phyloP scores from a whole-genome alignment of 2,329 filamentous ascomycete species.

The Exophiala xenobiotica region DNA sequence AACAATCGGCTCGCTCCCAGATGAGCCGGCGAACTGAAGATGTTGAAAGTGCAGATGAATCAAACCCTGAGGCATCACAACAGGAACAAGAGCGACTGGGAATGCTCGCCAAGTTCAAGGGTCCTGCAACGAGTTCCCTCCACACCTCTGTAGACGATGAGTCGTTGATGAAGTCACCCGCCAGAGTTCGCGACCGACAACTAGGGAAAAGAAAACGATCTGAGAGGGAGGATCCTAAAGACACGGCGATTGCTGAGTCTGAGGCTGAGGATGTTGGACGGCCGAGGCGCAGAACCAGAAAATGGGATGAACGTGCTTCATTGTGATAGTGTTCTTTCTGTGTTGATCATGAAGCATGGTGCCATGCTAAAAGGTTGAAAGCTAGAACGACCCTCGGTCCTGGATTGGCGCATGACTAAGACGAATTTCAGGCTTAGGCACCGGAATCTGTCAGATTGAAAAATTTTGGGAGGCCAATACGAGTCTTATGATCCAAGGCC shows the following conservation, averaged over 20 bases:
- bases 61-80: background rate
- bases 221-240: background rate
- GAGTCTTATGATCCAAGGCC: too few species aligned
- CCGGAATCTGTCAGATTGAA: too few species aligned
- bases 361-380: too few species aligned
- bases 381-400: too few species aligned
- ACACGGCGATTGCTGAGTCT: background rate
- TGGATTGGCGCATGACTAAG: too few species aligned
- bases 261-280: background rate
- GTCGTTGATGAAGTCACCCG: background rate
- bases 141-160: background rate
- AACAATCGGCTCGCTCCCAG: background rate
- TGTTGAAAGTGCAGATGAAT: background rate
- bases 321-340: too few species aligned
- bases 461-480: too few species aligned
- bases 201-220: background rate
- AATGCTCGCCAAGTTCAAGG: background rate
- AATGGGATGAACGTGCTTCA: background rate
- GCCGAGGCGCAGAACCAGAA: background rate
- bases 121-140: conserved; percentile 1
- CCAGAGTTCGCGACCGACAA: background rate
- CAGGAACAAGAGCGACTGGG: background rate
- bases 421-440: too few species aligned
- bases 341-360: background rate
- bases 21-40: background rate